Base-by-base conservation (phyloP, 1,139 yeast species). In the Magnusiomyces tetraspermus region DNA sequence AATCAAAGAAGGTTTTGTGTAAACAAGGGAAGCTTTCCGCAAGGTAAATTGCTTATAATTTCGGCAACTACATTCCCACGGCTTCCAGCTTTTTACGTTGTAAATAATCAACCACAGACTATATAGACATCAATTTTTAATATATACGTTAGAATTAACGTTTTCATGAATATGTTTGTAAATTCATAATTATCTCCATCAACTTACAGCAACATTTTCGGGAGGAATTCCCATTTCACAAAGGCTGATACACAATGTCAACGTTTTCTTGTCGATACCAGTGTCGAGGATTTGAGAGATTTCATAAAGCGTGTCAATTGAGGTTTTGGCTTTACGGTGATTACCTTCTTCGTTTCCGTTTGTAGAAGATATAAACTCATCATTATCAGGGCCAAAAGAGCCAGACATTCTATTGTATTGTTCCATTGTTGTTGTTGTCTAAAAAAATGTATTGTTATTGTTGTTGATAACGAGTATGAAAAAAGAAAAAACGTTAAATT, bases 231-330 rank as follows among this genome's bases (percentile, higher is more conserved):
- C 68, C 26, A 58, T 56, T 44, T 61, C 63, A 46, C 61, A 58
- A 41, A 64, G 54, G n/a, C 61, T 55, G 8, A 59, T 54, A 51
- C 67, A 64, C 8, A 61, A 51, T 2, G 56, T 57, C 31, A 68
- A 48, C 1, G 65, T 59, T 26, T 61, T 60, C 38, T 46, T 53
- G 36, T 59, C 61, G 22, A 68, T 50, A 3, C 62, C 62, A 0
- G 70, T 62, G 43, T 63, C 62, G 6, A 68, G 57, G 13, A 68
- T 51, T 53, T 60, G 60, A 2, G 70, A 61, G 2, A 68, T 56
- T 41, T 66, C 69, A 38, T 55, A 45, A 8, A 68, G 52, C 2
- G 53, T 53, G 42, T 60, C 62, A 41, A 60, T 48, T 3, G 61
- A 60, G 10, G n/a, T 31, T 21, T 45, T 45, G 45, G 30, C 26